Evolutionary conservation across 2,329 filamentous ascomycete species (phyloP).

Genomic region (Kalaharituber pfeilii): DNA sequence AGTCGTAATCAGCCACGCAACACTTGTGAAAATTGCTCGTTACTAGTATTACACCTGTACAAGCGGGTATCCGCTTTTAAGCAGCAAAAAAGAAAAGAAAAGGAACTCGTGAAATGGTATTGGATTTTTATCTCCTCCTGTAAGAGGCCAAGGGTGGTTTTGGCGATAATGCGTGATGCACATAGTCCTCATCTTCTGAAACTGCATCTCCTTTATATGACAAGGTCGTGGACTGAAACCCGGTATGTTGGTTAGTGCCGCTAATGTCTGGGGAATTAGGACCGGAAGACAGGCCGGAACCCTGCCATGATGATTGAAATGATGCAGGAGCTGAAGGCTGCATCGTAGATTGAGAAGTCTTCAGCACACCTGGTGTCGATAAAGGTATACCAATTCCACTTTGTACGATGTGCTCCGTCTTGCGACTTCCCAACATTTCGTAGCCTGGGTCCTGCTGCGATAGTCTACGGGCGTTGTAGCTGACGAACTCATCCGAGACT

Average conservation of each 20-base stretch:
- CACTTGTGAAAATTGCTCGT: no score
- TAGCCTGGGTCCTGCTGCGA: conserved; percentile 53
- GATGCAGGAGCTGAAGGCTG: neutral
- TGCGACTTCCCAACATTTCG: conserved; percentile 46
- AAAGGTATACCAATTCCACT: neutral
- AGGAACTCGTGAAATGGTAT: no score
- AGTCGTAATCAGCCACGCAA: no score
- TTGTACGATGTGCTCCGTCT: neutral
- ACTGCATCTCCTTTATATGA: neutral
- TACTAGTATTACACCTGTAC: no score
- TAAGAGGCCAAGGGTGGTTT: neutral
- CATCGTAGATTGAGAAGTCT: neutral
- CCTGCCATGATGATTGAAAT: neutral
- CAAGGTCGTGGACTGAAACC: neutral
- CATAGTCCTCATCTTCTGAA: neutral
- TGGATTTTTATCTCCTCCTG: neutral
- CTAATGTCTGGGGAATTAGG: neutral
- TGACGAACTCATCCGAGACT: conserved; percentile 66
- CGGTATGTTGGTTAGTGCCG: neutral
- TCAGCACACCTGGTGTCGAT: neutral
- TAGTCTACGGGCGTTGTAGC: conserved; percentile 55
- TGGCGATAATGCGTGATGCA: neutral
- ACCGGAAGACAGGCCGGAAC: neutral
- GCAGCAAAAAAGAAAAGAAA: no score
- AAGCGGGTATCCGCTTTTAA: no score